Base-by-base conservation (phyloP, 2,329 filamentous ascomycete genomes). In the Cytospora leucostoma region DNA sequence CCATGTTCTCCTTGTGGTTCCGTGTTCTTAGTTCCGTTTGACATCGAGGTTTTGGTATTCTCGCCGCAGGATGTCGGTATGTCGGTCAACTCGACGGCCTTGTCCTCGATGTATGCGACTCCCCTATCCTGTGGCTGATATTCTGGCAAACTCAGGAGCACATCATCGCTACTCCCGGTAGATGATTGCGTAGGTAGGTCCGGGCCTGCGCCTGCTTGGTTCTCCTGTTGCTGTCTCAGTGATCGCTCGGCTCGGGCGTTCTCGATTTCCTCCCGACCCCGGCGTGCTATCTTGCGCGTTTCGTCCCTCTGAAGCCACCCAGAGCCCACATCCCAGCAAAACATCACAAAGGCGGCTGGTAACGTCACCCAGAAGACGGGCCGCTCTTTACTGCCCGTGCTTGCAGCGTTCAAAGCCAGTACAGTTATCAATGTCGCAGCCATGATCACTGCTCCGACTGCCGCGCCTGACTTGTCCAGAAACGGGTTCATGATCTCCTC, bases 401-500 rank as follows among this genome's bases (percentile, higher is more conserved):
- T 84, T 0, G 82, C 79, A 2, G 89, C 88, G 57, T 92, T 92
- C 34, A 91, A 71, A 0, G 81, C 84, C 2, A 92, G 76, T 0
- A 92, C 77, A 0, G 87, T 87, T 62, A 91, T 77, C 33, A 92
- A 79, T 0, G 88, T 90, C 0, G 79, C 80, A 1, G 86, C 81
- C 88, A 92, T 91, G 61, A 92, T 78, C 6, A 85, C 67, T 0
- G 81, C 85, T 1, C 88, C 88, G 61, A 91, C 87, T 0, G 78
- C 77, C 0, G 89, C 89, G 10, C 88, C 85, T 3, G 78, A 76
- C 67, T 85, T 89, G 70, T 92, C 89, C 0, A 92, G 73, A 63
- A 88, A 92, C 0, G 89, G 89, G 67, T 92, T 90, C 82, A 92
- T 84, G 69, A 92, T 90, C 69, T 92, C 88, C 66, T 89, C 88